Conservation (phyloP, 2,329 filamentous ascomycete genomes). For the Cladosporium sp. region DNA sequence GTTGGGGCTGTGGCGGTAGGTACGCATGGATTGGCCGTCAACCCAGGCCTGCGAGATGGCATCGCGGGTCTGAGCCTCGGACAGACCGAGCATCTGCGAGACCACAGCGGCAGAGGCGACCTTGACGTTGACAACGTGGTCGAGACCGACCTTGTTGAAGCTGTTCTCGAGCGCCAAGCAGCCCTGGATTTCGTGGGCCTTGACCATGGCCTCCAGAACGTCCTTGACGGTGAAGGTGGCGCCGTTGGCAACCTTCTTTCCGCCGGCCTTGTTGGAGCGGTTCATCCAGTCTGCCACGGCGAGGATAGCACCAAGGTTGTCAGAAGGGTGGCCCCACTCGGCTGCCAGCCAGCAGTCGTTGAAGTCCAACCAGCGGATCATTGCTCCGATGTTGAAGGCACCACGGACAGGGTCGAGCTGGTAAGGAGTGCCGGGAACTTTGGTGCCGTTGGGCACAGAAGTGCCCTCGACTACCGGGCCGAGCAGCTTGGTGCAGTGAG, state of each 20-base stretch:
- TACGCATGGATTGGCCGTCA: constrained; percentile 92
- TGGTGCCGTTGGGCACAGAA: constrained; percentile 85
- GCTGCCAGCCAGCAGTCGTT: constrained; percentile 99
- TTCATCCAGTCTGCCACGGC: constrained; percentile 97
- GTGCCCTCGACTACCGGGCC: constrained; percentile 91
- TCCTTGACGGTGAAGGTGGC: constrained; percentile 88
- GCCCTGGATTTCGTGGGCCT: constrained; percentile 98
- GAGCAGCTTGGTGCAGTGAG: constrained; percentile 92
- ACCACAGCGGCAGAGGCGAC: constrained; percentile 93
- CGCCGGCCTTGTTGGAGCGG: constrained; percentile 85
- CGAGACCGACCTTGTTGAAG: constrained; percentile 96
- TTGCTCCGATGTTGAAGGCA: constrained; percentile 98
- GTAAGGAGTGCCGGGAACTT: constrained; percentile 87
- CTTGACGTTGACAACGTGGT: constrained; percentile 98
- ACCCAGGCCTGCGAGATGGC: constrained; percentile 97
- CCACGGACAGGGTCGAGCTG: constrained; percentile 93
- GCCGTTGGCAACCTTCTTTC: constrained; percentile 62
- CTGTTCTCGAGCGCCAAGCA: constrained; percentile 96
- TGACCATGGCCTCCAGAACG: constrained; percentile 90
- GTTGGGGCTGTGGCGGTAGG: constrained; percentile 96
- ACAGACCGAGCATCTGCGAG: constrained; percentile 89
- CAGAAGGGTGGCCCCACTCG: constrained; percentile 97
- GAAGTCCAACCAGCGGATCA: constrained; percentile 99
- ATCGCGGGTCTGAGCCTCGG: constrained; percentile 87
- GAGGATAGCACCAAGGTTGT: constrained; percentile 96